Evolutionary conservation across 2,329 filamentous ascomycete genomes (phyloP), one percentile per base, ranked within the genome.

Genomic region (Neofusicoccum sp.): DNA sequence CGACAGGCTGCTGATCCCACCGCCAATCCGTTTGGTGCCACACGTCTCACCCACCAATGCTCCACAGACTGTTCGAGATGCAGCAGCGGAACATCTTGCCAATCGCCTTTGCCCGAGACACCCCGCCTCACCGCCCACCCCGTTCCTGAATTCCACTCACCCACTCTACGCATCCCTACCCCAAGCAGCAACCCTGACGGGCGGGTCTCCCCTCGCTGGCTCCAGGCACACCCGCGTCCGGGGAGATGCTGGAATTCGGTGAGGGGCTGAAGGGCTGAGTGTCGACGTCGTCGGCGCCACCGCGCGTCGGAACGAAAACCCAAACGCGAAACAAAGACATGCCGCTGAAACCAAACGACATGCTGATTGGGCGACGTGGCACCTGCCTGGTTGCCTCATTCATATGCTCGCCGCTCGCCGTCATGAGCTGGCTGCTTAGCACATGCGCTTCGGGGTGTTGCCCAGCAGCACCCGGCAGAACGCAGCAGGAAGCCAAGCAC

Each of bases 401-500:
- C 28, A 30, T 48, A 28, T 6, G 44, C 28, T 16, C 6, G 43
- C 43, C 9, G 7, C 8, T 14, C 24, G 14, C n/a, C 43, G 11
- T 20, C 5, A 28, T 3, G 14, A 7, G 20, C 24, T 24, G 9
- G 14, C 40, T 6, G 6, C 12, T 40, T 14, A 4, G 6, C 9
- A 40, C 36, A 14, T 8, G 12, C n/a, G 36, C 36, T 40, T 40
- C 36, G 9, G n/a, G 4, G 12, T 14, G n/a, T 20, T 43, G 40
- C n/a, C n/a, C 40, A 43, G 24, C 40, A 43, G n/a, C 40, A 43
- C 43, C n/a, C 3, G 24, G 20, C 30, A n/a, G 49, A 9, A 41
- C 43, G 51, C 51, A 24, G 51, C 51, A 41, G n/a, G 38, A 33
- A 56, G 43, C 26, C 30, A 56, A 56, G 38, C 51, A 56, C 38